A percentile compares a stretch with the other conserved stretches of the same genome.
These are phyloP conservation scores for Nothomitra cinnamomea DNA, from an alignment of 2,329 filamentous ascomycete genomes.

Conservation along the genomic window DNA sequence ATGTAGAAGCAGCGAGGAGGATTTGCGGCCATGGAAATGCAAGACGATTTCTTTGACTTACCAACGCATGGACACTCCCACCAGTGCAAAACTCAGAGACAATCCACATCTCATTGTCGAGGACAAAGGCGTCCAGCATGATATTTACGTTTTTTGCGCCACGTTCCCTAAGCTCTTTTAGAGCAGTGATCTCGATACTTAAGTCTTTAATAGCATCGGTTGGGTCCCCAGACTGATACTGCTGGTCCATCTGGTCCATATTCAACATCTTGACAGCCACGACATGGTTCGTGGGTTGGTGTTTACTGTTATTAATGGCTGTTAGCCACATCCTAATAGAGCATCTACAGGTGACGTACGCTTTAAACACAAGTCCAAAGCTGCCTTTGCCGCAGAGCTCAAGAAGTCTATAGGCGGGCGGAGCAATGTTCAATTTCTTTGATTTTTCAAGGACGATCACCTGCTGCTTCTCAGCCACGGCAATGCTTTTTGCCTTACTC, in stretches of 20 bases:
- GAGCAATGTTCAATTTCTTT: slow-evolving; percentile 9
- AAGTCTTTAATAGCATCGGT: slow-evolving; percentile 36
- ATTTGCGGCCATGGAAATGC: not conserved
- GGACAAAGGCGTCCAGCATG: slow-evolving; percentile 60
- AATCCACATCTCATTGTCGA: slow-evolving; percentile 73
- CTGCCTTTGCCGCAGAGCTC: slow-evolving; percentile 34
- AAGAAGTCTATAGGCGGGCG: slow-evolving; percentile 32
- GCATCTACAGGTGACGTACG: slow-evolving; percentile 15
- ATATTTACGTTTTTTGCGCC: slow-evolving; percentile 67
- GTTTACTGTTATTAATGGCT: slow-evolving; percentile 2
- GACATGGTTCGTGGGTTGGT: slow-evolving; percentile 16
- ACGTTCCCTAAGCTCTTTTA: slow-evolving; percentile 56
- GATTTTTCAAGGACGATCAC: not conserved
- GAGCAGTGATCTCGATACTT: slow-evolving; percentile 44
- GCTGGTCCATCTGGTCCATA: slow-evolving; percentile 31
- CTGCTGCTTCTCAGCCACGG: slow-evolving; percentile 5
- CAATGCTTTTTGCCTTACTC: slow-evolving; percentile 1
- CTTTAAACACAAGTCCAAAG: slow-evolving; percentile 34
- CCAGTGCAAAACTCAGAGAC: slow-evolving; percentile 75
- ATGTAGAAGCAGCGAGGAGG: not conserved
- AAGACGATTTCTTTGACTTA: slow-evolving; percentile 23
- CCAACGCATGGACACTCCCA: slow-evolving; percentile 55
- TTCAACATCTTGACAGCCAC: slow-evolving; percentile 36
- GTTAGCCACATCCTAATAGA: slow-evolving; percentile 17
- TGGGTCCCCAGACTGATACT: slow-evolving; percentile 30